A percentile compares a stretch with the other conserved stretches of the same genome.
Conservation (phyloP, 805 yeast genomes). For the Grigorovia transvaalensis region DNA sequence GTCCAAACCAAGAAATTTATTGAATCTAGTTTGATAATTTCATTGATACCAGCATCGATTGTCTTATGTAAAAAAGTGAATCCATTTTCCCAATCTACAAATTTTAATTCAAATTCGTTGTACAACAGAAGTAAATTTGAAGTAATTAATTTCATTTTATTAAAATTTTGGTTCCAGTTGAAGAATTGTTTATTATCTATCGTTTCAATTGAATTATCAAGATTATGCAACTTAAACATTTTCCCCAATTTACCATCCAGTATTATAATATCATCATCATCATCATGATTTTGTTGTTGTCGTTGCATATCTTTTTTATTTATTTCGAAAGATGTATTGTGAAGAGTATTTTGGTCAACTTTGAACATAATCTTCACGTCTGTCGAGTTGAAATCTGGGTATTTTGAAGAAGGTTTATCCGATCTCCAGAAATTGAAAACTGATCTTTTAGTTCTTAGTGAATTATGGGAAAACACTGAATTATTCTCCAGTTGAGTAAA, state of each 20-base stretch:
- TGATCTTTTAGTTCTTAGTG: conserved; percentile 11
- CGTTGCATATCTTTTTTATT: neutral
- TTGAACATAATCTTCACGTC: neutral
- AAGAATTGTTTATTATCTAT: conserved; percentile 12
- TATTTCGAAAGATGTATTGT: neutral
- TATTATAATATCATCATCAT: conserved; percentile 5
- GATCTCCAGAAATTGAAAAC: conserved; percentile 15
- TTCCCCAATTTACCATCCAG: conserved; percentile 16
- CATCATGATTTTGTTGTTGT: too few species aligned
- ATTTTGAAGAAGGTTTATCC: neutral
- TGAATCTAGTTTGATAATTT: conserved; percentile 9
- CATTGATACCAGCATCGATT: conserved; percentile 17
- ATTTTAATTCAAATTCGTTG: conserved; percentile 9
- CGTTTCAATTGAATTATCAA: conserved; percentile 3
- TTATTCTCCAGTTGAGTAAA: conserved; percentile 3
- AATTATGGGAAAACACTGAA: conserved; percentile 6
- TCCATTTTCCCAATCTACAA: conserved; percentile 23
- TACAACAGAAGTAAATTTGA: conserved; percentile 14
- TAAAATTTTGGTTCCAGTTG: conserved; percentile 12
- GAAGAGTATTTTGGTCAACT: neutral
- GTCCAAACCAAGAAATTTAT: conserved; percentile 19
- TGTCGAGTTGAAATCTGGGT: neutral
- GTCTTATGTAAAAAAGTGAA: conserved; percentile 16
- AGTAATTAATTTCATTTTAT: conserved; percentile 12
- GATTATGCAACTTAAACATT: conserved; percentile 3